Evolutionary conservation across 495 filamentous ascomycete species (phyloP), one percentile per base, ranked within the genome.

Genomic region (Bathelium albidoporum): DNA sequence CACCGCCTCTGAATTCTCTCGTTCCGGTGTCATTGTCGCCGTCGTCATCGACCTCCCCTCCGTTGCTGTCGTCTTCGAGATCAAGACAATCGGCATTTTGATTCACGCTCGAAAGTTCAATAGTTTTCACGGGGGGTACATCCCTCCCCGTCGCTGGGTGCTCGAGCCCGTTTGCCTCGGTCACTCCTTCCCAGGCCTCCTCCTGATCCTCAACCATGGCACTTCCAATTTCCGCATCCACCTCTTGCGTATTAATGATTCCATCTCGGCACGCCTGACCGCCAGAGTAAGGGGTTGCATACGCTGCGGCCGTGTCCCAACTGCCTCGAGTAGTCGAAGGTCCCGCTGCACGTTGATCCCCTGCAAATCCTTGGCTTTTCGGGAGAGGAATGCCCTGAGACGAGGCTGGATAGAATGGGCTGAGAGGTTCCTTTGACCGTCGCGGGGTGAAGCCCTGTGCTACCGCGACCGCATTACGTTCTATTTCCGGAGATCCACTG

Each of bases 361-460:
- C 49, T 55, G 16, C 24, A 26, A 9, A 24, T 29, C 49, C 49
- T 55, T 55, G 49, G 20, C 49, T 55, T 16, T 24, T 55, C 0
- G 49, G 24, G 10, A 29, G 49, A 29, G 20, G 20, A 29, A 26
- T 7, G 4, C 49, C 49, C 24, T 55, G 49, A 29, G 49, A 55
- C 26, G 49, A 55, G 10, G 49, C 22, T 16, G 49, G 49, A 29
- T 55, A 55, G 63, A 67, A 67, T 1, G 70, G 68, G 31, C 64
- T 65, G 7, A 66, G 68, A 5, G 70, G 68, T 43, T 71, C 70
- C 11, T 67, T 65, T 16, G 70, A 72, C 44, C 62, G 58, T 28
- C 70, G 60, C 0, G 70, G 70, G 5, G 70, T 71, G 55, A 72
- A 71, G 45, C 32, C 65, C 20, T 31, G 34, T 32, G 32, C 32